Evolutionary conservation across 371 early-diverging fungal genomes (phyloP).

Genomic region (Saksenaea oblongispora): DNA sequence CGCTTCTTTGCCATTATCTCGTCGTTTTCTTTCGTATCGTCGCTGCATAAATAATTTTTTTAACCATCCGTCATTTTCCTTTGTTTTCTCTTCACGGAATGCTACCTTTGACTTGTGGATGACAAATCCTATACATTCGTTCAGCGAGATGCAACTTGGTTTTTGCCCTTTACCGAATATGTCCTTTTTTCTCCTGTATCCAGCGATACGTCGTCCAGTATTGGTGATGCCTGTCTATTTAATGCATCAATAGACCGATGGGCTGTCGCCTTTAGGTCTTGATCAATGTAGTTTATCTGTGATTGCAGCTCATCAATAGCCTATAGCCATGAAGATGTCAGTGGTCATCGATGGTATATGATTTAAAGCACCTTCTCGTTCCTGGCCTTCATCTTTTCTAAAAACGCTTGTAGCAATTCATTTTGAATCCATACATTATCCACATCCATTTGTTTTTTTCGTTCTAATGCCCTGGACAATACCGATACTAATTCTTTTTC

Average conservation of each 20-base stretch:
- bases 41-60: neutral
- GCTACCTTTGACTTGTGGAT: neutral
- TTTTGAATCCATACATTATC: slow-evolving; percentile 53
- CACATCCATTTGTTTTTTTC: slow-evolving; percentile 56
- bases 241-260: neutral
- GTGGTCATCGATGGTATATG: neutral
- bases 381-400: slow-evolving; percentile 39
- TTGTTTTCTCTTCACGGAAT: neutral
- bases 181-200: neutral
- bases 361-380: slow-evolving; percentile 8
- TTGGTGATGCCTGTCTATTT: neutral
- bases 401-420: slow-evolving; percentile 61
- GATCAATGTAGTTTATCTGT: slow-evolving; percentile 40
- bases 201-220: neutral
- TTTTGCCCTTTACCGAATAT: neutral
- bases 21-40: neutral
- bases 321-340: slow-evolving; percentile 10
- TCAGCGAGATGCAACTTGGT: neutral
- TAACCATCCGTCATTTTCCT: neutral
- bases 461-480: slow-evolving; percentile 53
- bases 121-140: neutral
- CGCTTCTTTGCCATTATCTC: slow-evolving; percentile 27
- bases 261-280: slow-evolving; percentile 22
- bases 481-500: slow-evolving; percentile 15
- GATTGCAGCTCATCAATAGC: slow-evolving; percentile 27